phyloP scores from a whole-genome alignment of 2,329 filamentous ascomycete species.

The Tolypocladium cylindrosporum region DNA sequence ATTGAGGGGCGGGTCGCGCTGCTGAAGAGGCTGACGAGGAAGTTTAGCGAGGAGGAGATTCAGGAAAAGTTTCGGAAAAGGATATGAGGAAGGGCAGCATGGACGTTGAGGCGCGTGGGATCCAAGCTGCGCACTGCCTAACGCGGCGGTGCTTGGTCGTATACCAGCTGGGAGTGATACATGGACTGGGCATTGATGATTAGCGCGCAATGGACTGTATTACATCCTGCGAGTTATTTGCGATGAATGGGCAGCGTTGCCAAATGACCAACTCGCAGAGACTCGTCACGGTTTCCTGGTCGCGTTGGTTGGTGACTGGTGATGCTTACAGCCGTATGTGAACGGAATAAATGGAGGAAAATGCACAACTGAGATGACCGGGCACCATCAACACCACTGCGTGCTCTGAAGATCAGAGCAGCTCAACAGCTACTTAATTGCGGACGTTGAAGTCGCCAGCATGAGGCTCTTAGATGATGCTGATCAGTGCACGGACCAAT shows the following conservation, averaged over 20 bases:
- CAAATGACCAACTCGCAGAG: too few species aligned
- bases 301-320: too few species aligned
- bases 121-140: too few species aligned
- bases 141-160: too few species aligned
- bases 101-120: not conserved
- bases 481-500: not conserved
- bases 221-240: not conserved
- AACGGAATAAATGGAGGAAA: too few species aligned
- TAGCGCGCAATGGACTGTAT: not conserved
- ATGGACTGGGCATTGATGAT: not conserved
- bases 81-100: not conserved
- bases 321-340: too few species aligned
- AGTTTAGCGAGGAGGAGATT: slow-evolving; percentile 58
- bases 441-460: not conserved
- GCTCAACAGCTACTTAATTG: too few species aligned
- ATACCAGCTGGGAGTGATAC: not conserved
- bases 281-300: too few species aligned
- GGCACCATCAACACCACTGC: not conserved
- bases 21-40: slow-evolving; percentile 53
- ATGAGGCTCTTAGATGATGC: not conserved
- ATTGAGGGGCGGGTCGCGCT: slow-evolving; percentile 53
- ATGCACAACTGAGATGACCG: not conserved
- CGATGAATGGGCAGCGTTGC: too few species aligned
- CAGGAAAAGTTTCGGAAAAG: slow-evolving; percentile 38
- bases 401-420: not conserved